phyloP scores from a whole-genome alignment of 2,329 filamentous ascomycete genomes.

The Scytalidium sp. region DNA sequence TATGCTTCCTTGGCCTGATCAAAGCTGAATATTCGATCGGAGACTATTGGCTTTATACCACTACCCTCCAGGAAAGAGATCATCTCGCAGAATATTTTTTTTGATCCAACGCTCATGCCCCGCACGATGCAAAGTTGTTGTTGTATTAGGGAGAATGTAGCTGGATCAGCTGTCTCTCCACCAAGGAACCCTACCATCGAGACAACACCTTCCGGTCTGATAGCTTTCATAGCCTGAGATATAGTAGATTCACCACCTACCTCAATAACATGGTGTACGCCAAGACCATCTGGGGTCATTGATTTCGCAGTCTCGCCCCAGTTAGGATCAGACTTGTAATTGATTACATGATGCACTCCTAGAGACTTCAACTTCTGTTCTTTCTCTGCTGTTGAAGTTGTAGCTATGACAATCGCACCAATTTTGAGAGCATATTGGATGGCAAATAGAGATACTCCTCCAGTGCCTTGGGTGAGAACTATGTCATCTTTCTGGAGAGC shows the following conservation, averaged over 20 bases:
- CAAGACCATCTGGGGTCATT: slow-evolving; percentile 39
- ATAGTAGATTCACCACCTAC: slow-evolving; percentile 64
- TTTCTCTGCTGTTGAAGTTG: slow-evolving; percentile 54
- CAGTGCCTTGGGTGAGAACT: slow-evolving; percentile 37
- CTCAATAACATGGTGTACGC: slow-evolving; percentile 61
- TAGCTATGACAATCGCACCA: slow-evolving; percentile 54
- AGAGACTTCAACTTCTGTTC: slow-evolving; percentile 48
- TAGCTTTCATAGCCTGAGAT: slow-evolving; percentile 49
- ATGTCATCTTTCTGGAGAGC: slow-evolving; percentile 34
- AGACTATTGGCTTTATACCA: too few species aligned
- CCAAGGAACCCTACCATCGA: slow-evolving; percentile 29
- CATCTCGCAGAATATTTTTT: too few species aligned
- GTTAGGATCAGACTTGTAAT: slow-evolving; percentile 53
- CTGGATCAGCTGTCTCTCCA: slow-evolving; percentile 2
- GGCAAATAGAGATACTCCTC: slow-evolving; percentile 35
- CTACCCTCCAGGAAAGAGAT: too few species aligned
- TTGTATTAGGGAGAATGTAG: not conserved
- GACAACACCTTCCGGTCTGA: slow-evolving; percentile 35
- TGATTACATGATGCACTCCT: slow-evolving; percentile 56
- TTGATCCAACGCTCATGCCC: too few species aligned
- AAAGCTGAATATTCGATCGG: too few species aligned
- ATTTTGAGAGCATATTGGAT: slow-evolving; percentile 43
- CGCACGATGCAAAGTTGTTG: too few species aligned
- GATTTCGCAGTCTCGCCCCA: slow-evolving; percentile 57
- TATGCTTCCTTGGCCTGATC: too few species aligned